Evolutionary conservation across 164 flowering plant species (phyloP), one percentile per base, ranked within the genome.

Genomic region (Buxus sempervirens): DNA sequence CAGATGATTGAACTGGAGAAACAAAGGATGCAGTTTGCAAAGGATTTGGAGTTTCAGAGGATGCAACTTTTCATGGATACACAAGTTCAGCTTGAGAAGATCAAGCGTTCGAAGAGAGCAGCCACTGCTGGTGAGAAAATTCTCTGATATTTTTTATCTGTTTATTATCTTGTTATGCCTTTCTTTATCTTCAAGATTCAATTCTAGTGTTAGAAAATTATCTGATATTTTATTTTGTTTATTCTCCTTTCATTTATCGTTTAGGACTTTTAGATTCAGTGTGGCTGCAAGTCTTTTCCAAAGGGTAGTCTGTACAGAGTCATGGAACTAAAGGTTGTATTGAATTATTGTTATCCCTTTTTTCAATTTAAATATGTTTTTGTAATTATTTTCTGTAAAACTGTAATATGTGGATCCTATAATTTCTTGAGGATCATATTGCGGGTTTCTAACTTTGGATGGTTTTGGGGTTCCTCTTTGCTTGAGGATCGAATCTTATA

Each of bases 1-100:
- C 88, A 85, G 73, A 76, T 83, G 87, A 67, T 84, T 60, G 90
- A 86, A 27, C 66, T 86, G 77, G 90, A 88, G 87, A 86, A 83
- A 80, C 88, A 88, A 73, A 83, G 88, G 63, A 83, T 85, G 89
- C 78, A 85, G 64, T 82, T 78, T 71, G 79, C 79, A 0, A 85
- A 79, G 72, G 85, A 78, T 70, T 72, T 85, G 81, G 89, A 85
- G 82, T 68, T 81, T 62, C 86, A 86, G 77, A 78, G 88, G 78
- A 83, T 84, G 90, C 78, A 81, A 73, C 78, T 84, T 74, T 83
- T 84, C 62, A 80, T 83, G 82, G 88, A 88, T 18, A 79, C 85
- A 3, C 92, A 88, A 76, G 79, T 85, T 65, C 82, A 83, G 78
- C 82, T 88, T 19, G 84, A 79, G 73, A 84, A 81, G 80, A 73